Base-by-base conservation (phyloP, 768 basidiomycete genomes). In the Lyophyllum decastes region DNA sequence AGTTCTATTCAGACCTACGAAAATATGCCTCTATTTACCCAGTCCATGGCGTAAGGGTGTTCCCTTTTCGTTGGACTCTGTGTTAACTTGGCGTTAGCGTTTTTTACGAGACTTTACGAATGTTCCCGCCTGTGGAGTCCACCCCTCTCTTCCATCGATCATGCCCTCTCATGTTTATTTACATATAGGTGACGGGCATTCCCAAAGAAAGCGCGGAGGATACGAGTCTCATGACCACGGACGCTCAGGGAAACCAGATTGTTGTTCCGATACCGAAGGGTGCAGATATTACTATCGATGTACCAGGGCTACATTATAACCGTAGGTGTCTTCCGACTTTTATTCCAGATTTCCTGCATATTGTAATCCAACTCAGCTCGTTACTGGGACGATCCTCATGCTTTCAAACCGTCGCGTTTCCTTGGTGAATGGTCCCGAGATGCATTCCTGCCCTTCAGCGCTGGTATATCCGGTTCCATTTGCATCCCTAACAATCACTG, bases 361-460 rank as follows among this genome's bases (percentile, higher is more conserved):
- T 38, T 21, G 33, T 44, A n/a, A 16, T 24, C 17, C 34, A 56
- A 26, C 41, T 25, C 49, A 84, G 84, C 83, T 25, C 75, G 76
- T 34, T 84, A 84, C 64, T 86, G 84, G 83, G 67, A 79, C 49
- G 75, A 84, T 44, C 83, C 84, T 2, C 59, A 79, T 27, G 62
- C 62, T 8, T 86, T 84, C 67, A 74, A 72, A 40, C 72, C 72
- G 24, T 72, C 73, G 25, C 75, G 83, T 7, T 84, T 84, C 71
- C 66, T 83, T n/a, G 74, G 72, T 34, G 78, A 83, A 47, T 85
- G 80, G 77, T 76, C 79, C 21, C 72, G 76, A 34, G 82, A 84
- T 61, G 84, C 83, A 0, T 84, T 83, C 63, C 38, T 82, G 25
- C 81, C 83, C 3, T 84, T 84, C 63, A 81, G 78, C 53, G 71